Evolutionary conservation across 768 basidiomycete species (phyloP).

Genomic region (Mycena sanguinolenta): DNA sequence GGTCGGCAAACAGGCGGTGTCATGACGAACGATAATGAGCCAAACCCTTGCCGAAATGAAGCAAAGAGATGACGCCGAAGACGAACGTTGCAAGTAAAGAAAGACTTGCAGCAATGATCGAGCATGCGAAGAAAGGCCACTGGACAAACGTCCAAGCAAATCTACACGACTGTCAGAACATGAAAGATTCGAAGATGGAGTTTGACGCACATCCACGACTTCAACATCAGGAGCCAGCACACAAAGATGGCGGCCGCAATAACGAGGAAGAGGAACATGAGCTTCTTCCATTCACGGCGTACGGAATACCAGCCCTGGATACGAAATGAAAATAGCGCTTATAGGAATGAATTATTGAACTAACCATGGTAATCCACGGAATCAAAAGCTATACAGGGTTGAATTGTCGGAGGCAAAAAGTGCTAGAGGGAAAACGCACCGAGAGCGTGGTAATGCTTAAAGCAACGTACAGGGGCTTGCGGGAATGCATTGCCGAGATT

Average conservation of each 20-base stretch:
- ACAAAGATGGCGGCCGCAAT: constrained; percentile 29
- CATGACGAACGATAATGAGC: constrained; percentile 49
- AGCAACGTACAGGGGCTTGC: constrained; percentile 36
- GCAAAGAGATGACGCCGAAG: constrained; percentile 46
- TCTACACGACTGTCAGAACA: constrained; percentile 12
- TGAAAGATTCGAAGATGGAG: not conserved
- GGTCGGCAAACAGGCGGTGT: not conserved
- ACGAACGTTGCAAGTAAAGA: constrained; percentile 42
- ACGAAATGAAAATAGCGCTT: not conserved
- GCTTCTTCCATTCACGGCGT: constrained; percentile 42
- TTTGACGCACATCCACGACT: constrained; percentile 28
- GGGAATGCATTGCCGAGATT: constrained; percentile 35
- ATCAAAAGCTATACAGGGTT: constrained; percentile 35
- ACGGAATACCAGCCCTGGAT: constrained; percentile 46
- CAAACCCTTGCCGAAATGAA: constrained; percentile 51
- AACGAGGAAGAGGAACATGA: constrained; percentile 38
- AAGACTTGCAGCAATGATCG: constrained; percentile 39
- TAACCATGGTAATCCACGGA: constrained; percentile 46
- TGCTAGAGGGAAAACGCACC: constrained; percentile 35
- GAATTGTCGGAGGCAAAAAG: not conserved
- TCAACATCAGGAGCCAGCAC: constrained; percentile 34
- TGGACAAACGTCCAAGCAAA: constrained; percentile 39
- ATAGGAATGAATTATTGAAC: constrained; percentile 5
- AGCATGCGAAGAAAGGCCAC: constrained; percentile 42
- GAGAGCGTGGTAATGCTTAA: constrained; percentile 42